A percentile compares a stretch with the other conserved stretches of the same genome.
These are phyloP conservation scores for Chenopodium album DNA, from an alignment of 148 eudicot species.

Conservation along the genomic window DNA sequence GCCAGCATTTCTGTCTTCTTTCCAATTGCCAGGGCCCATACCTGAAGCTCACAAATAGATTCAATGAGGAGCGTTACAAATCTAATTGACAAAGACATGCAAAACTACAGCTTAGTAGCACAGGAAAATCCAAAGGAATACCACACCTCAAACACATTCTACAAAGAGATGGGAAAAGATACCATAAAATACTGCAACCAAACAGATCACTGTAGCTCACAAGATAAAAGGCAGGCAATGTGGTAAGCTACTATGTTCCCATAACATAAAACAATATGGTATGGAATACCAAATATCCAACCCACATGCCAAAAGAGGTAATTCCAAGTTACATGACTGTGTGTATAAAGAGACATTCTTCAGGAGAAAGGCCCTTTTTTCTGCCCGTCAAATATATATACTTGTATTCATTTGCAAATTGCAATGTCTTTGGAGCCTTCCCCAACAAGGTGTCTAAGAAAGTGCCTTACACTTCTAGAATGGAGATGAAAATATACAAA, in stretches of 20 bases:
- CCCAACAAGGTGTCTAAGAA: background rate
- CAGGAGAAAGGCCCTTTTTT: background rate
- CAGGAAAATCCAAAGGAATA: too few species aligned
- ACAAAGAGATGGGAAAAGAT: too few species aligned
- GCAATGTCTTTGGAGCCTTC: background rate
- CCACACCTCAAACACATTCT: background rate
- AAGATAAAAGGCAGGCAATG: background rate
- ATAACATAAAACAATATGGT: background rate
- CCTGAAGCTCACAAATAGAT: slow-evolving; percentile 36
- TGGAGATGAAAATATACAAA: background rate
- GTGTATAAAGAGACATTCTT: background rate
- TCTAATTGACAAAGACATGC: background rate
- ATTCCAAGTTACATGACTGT: background rate
- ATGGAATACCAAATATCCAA: background rate
- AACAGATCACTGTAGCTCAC: background rate
- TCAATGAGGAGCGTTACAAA: background rate
- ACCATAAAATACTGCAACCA: background rate
- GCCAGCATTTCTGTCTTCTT: slow-evolving; percentile 93
- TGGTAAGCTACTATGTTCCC: background rate
- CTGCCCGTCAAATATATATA: background rate
- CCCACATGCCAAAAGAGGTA: background rate
- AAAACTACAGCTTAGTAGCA: background rate
- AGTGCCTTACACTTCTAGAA: background rate
- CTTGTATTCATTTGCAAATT: background rate
- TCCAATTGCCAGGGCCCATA: slow-evolving; percentile 94